phyloP scores from a whole-genome alignment of 495 filamentous ascomycete species.

The Astrothelium subdiscretum region DNA sequence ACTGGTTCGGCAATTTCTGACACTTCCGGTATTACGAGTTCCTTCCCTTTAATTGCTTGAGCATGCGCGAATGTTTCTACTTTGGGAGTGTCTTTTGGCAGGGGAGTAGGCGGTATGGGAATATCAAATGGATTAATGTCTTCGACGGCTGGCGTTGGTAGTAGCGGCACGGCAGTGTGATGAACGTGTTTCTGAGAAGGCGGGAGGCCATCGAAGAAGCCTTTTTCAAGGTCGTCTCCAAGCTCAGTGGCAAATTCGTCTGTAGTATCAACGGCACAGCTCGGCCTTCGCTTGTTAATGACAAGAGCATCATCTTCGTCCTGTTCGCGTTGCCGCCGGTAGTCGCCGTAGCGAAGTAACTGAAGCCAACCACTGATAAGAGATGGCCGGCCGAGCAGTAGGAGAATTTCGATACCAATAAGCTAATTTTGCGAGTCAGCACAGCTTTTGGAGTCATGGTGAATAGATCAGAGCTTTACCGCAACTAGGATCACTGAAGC shows the following conservation, averaged over 20 bases:
- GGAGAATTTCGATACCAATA: constrained; percentile 25
- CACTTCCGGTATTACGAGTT: not conserved
- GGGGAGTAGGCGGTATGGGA: not conserved
- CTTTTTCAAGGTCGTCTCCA: not conserved
- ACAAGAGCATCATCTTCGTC: not conserved
- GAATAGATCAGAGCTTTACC: constrained; percentile 12
- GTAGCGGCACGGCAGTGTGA: not conserved
- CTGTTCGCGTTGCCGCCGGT: not conserved
- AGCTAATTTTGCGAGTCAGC: constrained; percentile 15
- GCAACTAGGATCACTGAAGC: constrained; percentile 20
- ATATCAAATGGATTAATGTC: not conserved
- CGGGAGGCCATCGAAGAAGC: not conserved
- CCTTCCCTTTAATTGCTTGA: not conserved
- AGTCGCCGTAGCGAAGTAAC: constrained; percentile 12
- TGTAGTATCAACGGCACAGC: not conserved
- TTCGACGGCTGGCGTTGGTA: not conserved
- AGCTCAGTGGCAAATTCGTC: not conserved
- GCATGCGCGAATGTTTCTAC: not conserved
- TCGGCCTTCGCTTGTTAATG: not conserved
- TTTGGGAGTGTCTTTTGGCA: not conserved
- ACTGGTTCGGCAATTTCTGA: not conserved
- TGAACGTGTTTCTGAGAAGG: not conserved
- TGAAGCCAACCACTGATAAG: constrained; percentile 27
- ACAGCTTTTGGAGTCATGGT: not conserved
- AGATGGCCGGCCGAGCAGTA: constrained; percentile 26